phyloP scores from a whole-genome alignment of 2,329 filamentous ascomycete genomes.

The Ophiostoma perfectum region DNA sequence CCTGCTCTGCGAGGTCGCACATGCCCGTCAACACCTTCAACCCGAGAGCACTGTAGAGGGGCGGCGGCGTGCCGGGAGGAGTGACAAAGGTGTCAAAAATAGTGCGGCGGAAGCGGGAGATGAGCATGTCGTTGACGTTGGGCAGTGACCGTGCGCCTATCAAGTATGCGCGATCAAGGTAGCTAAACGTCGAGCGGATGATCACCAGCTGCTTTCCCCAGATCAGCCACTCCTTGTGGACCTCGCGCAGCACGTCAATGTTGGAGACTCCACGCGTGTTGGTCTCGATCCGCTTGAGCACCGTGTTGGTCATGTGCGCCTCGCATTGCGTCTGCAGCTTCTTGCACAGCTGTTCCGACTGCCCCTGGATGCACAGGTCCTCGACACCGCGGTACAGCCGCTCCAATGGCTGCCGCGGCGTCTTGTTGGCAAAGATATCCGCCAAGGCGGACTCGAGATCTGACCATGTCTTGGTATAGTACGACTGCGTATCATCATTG shows the following conservation, averaged over 20 bases:
- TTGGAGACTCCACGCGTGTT: constrained; percentile 48
- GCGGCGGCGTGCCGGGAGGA: constrained; percentile 12
- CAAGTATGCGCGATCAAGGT: constrained; percentile 84
- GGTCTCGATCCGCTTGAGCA: constrained; percentile 52
- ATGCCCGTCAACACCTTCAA: constrained; percentile 52
- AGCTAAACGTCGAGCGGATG: constrained; percentile 87
- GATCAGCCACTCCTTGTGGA: constrained; percentile 59
- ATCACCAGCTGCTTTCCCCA: constrained; percentile 78
- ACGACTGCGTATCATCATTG: constrained; percentile 61
- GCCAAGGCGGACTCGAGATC: constrained; percentile 69
- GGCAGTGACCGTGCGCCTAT: constrained; percentile 63
- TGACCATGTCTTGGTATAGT: constrained; percentile 69
- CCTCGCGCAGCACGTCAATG: constrained; percentile 56
- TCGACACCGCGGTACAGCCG: constrained; percentile 86
- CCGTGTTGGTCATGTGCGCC: constrained; percentile 56
- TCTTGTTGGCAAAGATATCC: constrained; percentile 62
- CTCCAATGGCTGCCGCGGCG: constrained; percentile 70
- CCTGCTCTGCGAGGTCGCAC: constrained; percentile 68
- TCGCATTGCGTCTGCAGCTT: constrained; percentile 63
- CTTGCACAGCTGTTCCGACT: constrained; percentile 61
- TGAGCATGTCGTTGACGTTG: constrained; percentile 75
- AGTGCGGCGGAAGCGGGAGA: constrained; percentile 65
- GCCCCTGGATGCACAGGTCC: constrained; percentile 77
- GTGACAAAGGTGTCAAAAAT: constrained; percentile 38
- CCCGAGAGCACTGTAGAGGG: constrained; percentile 30